Evolutionary conservation across 176 grass and related monocot species (phyloP).

Genomic region (Aegilops bicornis): DNA sequence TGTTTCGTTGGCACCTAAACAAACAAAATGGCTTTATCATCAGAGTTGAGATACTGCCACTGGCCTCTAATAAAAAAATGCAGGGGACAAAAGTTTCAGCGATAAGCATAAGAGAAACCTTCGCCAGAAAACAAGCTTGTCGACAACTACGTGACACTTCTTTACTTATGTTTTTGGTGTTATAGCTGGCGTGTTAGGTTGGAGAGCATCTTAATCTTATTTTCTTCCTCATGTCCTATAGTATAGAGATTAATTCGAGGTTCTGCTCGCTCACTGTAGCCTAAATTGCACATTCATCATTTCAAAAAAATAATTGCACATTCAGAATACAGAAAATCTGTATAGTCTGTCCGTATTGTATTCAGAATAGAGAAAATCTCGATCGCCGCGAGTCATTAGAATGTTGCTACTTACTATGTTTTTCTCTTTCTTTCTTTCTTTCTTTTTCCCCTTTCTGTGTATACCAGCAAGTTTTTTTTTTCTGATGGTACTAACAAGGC

Average conservation of each 20-base stretch:
- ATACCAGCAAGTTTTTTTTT: too few species aligned
- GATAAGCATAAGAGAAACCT: neutral
- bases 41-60: neutral
- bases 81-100: neutral
- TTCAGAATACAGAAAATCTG: neutral
- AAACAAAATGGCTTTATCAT: neutral
- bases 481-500: too few species aligned
- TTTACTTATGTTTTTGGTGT: neutral
- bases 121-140: neutral
- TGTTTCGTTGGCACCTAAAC: neutral
- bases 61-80: neutral
- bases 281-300: neutral
- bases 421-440: too few species aligned
- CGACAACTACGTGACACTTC: neutral
- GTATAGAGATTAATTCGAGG: neutral
- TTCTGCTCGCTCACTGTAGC: neutral
- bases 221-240: neutral
- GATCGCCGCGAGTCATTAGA: too few species aligned
- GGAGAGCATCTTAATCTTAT: neutral
- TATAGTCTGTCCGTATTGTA: neutral
- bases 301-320: neutral
- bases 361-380: neutral
- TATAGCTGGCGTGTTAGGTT: neutral
- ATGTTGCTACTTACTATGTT: too few species aligned
- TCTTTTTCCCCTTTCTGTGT: too few species aligned